A percentile compares a stretch with the other conserved stretches of the same genome.
Conservation (phyloP, 2,329 filamentous ascomycete species). For the Botrytis cinerea region DNA sequence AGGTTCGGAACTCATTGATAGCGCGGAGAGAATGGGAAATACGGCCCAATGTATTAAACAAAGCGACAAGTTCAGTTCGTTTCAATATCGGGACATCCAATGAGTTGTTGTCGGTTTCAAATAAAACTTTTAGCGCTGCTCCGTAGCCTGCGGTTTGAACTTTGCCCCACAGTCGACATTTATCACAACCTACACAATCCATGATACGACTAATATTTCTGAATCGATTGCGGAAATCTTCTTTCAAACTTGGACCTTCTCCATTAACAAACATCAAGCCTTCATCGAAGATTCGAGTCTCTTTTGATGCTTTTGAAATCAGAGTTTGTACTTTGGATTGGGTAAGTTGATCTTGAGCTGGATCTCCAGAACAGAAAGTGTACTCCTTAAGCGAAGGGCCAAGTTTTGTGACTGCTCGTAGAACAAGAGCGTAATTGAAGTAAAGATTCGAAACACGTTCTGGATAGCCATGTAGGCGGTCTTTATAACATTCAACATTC, state of each 20-base stretch:
- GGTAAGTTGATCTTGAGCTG: conserved; percentile 74
- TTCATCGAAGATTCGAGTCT: conserved; percentile 89
- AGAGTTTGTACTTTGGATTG: conserved; percentile 80
- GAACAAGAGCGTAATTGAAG: conserved; percentile 97
- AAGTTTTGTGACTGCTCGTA: conserved; percentile 87
- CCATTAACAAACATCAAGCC: conserved; percentile 88
- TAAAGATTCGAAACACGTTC: conserved; percentile 97
- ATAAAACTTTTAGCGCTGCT: conserved; percentile 90
- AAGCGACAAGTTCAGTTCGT: conserved; percentile 87
- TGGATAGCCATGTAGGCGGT: conserved; percentile 78
- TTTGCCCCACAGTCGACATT: conserved; percentile 97
- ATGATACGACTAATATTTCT: conserved; percentile 94
- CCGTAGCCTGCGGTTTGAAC: conserved; percentile 94
- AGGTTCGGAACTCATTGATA: conserved; percentile 67
- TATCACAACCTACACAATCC: conserved; percentile 99
- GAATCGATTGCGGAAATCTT: conserved; percentile 97
- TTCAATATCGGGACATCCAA: conserved; percentile 70
- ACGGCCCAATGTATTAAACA: conserved; percentile 91
- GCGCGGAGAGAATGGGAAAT: conserved; percentile 79
- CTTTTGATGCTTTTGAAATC: conserved; percentile 66
- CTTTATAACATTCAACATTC: conserved; percentile 85
- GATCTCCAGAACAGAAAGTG: conserved; percentile 89
- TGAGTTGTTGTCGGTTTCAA: conserved; percentile 74
- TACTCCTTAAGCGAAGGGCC: conserved; percentile 77
- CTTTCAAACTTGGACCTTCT: conserved; percentile 77